These are phyloP conservation scores for Lojkania enalia DNA, from an alignment of 2,329 filamentous ascomycete genomes.

Conservation along the genomic window DNA sequence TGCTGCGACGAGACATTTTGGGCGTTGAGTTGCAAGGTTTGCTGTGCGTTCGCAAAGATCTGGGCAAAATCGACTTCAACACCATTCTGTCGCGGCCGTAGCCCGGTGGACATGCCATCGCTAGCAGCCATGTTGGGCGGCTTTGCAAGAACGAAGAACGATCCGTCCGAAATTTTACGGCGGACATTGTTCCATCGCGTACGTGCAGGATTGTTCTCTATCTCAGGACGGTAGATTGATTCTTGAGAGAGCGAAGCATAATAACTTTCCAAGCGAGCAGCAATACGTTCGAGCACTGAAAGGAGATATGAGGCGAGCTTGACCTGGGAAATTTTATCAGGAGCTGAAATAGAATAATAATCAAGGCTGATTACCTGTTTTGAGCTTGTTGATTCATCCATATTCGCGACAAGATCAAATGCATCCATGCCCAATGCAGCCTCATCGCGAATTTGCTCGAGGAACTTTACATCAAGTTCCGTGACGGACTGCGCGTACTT, in stretches of 20 bases:
- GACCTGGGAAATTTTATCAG: conserved; percentile 31
- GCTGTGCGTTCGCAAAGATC: conserved; percentile 22
- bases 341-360: neutral
- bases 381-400: conserved; percentile 18
- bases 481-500: conserved; percentile 22
- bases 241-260: conserved; percentile 55
- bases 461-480: conserved; percentile 21
- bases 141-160: conserved; percentile 54
- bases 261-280: conserved; percentile 55
- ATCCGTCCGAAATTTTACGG: conserved; percentile 55
- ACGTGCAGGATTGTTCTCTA: conserved; percentile 58
- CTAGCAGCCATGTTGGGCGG: conserved; percentile 13
- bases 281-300: conserved; percentile 56
- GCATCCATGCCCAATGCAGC: conserved; percentile 23
- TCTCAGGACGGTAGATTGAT: conserved; percentile 55
- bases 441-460: conserved; percentile 26
- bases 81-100: conserved; percentile 12
- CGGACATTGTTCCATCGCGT: conserved; percentile 57
- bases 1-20: conserved; percentile 1
- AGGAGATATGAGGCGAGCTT: conserved; percentile 54
- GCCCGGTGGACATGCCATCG: conserved; percentile 7
- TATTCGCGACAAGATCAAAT: conserved; percentile 20
- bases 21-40: conserved; percentile 15
- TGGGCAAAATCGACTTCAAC: conserved; percentile 20
- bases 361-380: conserved; percentile 13